Conservation (phyloP, 2,329 filamentous ascomycete species). For the Fusarium solani-melongenae region DNA sequence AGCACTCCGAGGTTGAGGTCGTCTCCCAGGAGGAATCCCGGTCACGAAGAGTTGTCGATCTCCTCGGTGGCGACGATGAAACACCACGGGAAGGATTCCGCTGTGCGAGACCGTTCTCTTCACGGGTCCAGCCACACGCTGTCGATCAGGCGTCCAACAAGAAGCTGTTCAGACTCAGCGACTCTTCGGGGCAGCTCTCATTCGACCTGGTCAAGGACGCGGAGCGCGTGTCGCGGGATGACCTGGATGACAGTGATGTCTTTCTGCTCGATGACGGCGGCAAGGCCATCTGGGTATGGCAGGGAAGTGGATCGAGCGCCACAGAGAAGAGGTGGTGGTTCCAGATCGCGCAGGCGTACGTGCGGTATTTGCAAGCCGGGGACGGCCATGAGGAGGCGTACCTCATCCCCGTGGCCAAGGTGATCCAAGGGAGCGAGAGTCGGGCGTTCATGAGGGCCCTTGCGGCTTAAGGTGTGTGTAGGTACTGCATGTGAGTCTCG, state of each 20-base stretch:
- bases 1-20: constrained; percentile 74
- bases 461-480: constrained; percentile 28
- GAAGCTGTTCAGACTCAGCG: constrained; percentile 71
- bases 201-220: constrained; percentile 71
- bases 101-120: constrained; percentile 54
- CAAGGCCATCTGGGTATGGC: constrained; percentile 73
- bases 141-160: constrained; percentile 42
- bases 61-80: constrained; percentile 62
- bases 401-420: constrained; percentile 66
- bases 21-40: constrained; percentile 69
- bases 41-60: constrained; percentile 63
- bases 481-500: not conserved
- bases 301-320: constrained; percentile 67
- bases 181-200: constrained; percentile 66
- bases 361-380: constrained; percentile 53
- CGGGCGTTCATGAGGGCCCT: constrained; percentile 62
- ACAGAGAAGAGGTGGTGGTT: constrained; percentile 71
- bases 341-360: constrained; percentile 66
- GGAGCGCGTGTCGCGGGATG: constrained; percentile 53
- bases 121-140: constrained; percentile 34
- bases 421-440: constrained; percentile 67
- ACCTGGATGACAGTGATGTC: constrained; percentile 69
- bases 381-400: constrained; percentile 50
- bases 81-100: constrained; percentile 54
- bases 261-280: constrained; percentile 71